Percentiles rank a stretch among this genome's conserved stretches.
phyloP scores from a whole-genome alignment of 2,329 filamentous ascomycete genomes.

The Trichophyton mentagrophytes region DNA sequence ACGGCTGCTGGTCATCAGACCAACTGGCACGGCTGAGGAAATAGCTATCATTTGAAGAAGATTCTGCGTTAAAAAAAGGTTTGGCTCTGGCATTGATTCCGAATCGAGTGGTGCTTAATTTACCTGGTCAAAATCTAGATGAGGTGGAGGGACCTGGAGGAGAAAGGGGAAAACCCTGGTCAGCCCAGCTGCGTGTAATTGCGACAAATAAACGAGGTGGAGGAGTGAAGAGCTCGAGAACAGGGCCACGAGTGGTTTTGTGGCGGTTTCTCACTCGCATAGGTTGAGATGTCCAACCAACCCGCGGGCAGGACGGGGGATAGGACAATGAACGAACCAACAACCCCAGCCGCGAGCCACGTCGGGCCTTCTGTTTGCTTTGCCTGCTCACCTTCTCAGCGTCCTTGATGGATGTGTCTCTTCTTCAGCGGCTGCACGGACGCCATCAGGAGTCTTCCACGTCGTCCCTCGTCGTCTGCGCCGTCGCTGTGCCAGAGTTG shows the following conservation, averaged over 20 bases:
- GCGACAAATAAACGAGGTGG: not conserved
- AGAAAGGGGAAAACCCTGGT: not conserved
- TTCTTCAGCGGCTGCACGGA: not conserved
- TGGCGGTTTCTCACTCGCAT: not conserved
- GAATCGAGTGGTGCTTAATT: not conserved
- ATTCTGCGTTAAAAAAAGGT: not conserved
- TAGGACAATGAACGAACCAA: not conserved
- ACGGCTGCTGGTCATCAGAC: slow-evolving; percentile 12
- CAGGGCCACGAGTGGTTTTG: not conserved
- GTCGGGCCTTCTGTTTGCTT: not conserved
- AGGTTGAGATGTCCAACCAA: not conserved
- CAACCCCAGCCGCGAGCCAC: not conserved
- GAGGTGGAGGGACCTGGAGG: not conserved
- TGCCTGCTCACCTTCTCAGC: not conserved
- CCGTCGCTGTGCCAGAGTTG: not conserved
- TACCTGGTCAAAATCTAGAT: not conserved
- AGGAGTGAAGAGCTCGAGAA: not conserved
- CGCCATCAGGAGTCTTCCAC: not conserved
- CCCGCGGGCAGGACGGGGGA: slow-evolving; percentile 1
- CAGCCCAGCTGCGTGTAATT: not conserved
- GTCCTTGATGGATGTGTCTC: slow-evolving; percentile 1
- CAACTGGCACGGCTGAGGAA: not conserved
- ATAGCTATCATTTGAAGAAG: not conserved
- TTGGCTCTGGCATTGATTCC: not conserved
- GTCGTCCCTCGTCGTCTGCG: not conserved